phyloP scores from a whole-genome alignment of 768 basidiomycete genomes.

The Psilocybe sp. region DNA sequence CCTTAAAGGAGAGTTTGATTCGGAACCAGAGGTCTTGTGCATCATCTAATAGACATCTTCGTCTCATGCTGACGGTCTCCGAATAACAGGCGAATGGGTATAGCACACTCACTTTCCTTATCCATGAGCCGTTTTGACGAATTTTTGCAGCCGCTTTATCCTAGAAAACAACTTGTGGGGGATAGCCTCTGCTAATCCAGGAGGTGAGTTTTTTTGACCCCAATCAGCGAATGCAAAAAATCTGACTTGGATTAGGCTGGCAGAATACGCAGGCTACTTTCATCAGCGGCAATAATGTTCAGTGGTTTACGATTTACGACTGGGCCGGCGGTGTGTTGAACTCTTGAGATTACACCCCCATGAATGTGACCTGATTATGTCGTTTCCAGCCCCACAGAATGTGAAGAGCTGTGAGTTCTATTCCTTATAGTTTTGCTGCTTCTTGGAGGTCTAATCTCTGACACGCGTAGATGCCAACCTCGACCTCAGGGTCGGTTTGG shows the following conservation, averaged over 20 bases:
- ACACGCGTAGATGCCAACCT: conserved; percentile 27
- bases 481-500: conserved; percentile 25
- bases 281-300: conserved; percentile 22
- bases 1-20: conserved; percentile 24
- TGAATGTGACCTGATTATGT: not conserved
- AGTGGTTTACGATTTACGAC: conserved; percentile 30
- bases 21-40: conserved; percentile 25
- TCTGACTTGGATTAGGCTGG: conserved; percentile 16
- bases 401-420: conserved; percentile 32
- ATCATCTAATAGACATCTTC: too few relatives aligned
- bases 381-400: conserved; percentile 5
- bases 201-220: conserved; percentile 13
- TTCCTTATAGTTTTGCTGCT: not conserved
- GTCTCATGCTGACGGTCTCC: not conserved
- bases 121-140: not conserved
- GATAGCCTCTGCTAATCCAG: conserved; percentile 17
- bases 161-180: conserved; percentile 33
- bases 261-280: conserved; percentile 28
- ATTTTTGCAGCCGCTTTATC: conserved; percentile 18
- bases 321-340: conserved; percentile 25
- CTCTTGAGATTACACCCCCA: not conserved
- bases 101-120: not conserved
- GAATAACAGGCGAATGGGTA: conserved; percentile 15
- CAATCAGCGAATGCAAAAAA: not conserved
- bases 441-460: not conserved